Evolutionary conservation across 768 basidiomycete species (phyloP).

Genomic region (Rubroboletus satanas): DNA sequence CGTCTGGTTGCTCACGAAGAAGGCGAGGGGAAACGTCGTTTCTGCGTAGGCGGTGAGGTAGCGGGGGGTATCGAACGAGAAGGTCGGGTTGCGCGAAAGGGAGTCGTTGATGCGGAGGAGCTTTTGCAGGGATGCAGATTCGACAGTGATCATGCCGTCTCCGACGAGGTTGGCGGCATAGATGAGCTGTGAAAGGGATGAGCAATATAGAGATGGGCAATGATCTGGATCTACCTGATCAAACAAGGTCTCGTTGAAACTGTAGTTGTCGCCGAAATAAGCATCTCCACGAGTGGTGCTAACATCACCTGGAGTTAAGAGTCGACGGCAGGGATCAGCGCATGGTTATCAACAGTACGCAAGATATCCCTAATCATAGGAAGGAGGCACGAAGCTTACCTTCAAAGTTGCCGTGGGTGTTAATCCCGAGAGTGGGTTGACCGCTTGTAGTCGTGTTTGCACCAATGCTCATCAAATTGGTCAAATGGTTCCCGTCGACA

Average conservation of each 20-base stretch:
- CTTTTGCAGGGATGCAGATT: conserved; percentile 22
- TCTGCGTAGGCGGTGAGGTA: conserved; percentile 22
- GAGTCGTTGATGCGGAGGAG: conserved; percentile 23
- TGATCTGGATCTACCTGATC: conserved; percentile 3
- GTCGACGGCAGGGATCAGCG: not conserved
- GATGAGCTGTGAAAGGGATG: conserved; percentile 8
- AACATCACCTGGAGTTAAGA: conserved; percentile 15
- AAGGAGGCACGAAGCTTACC: not conserved
- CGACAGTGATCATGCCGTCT: conserved; percentile 16
- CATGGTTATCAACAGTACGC: not conserved
- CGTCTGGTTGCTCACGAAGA: conserved; percentile 24
- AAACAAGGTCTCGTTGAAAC: conserved; percentile 26
- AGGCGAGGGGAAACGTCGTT: conserved; percentile 22
- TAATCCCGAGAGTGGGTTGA: conserved; percentile 17
- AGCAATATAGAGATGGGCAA: not conserved
- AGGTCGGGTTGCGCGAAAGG: conserved; percentile 22
- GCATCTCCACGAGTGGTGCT: conserved; percentile 25
- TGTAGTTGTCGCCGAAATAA: conserved; percentile 25
- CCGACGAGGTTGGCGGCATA: conserved; percentile 19
- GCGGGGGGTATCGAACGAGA: conserved; percentile 20
- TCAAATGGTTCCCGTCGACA: conserved; percentile 27
- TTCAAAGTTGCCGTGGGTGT: conserved; percentile 25
- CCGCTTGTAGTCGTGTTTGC: conserved; percentile 15
- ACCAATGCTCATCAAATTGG: conserved; percentile 27
- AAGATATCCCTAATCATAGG: not conserved